These are phyloP conservation scores for Trichophyton benhamiae DNA, from an alignment of 2,329 filamentous ascomycete species.

Conservation along the genomic window DNA sequence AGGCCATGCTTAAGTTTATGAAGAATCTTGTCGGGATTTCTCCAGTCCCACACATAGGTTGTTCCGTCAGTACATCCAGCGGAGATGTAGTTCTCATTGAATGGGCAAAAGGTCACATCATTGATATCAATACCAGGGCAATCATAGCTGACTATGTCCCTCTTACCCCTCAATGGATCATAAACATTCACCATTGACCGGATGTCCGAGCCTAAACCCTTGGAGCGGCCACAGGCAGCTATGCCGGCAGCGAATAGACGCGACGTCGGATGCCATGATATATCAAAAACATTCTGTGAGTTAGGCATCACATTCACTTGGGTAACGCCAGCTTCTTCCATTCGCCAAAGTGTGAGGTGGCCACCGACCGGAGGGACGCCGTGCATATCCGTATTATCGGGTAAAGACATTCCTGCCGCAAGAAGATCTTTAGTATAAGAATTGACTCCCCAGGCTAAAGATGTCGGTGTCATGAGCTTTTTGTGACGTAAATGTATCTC, in stretches of 20 bases:
- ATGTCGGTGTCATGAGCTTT: slow-evolving; percentile 28
- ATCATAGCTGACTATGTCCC: slow-evolving; percentile 37
- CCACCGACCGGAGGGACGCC: not conserved
- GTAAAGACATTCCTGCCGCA: slow-evolving; percentile 44
- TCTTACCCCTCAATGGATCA: slow-evolving; percentile 27
- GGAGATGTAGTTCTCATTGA: slow-evolving; percentile 38
- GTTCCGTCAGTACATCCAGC: slow-evolving; percentile 49
- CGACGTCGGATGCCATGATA: slow-evolving; percentile 43
- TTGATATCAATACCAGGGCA: slow-evolving; percentile 51
- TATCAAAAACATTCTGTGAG: slow-evolving; percentile 47
- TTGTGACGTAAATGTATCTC: slow-evolving; percentile 14
- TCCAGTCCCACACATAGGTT: slow-evolving; percentile 50
- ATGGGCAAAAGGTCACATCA: slow-evolving; percentile 42
- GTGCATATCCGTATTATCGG: slow-evolving; percentile 19
- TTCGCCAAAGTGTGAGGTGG: slow-evolving; percentile 35
- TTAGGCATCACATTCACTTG: slow-evolving; percentile 34
- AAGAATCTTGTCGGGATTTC: slow-evolving; percentile 35
- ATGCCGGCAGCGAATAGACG: slow-evolving; percentile 41
- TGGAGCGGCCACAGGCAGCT: slow-evolving; percentile 18
- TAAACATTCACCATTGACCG: slow-evolving; percentile 44
- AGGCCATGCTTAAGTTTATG: slow-evolving; percentile 41
- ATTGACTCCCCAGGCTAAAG: slow-evolving; percentile 37
- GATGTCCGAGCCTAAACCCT: slow-evolving; percentile 25
- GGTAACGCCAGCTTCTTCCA: slow-evolving; percentile 28
- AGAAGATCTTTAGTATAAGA: slow-evolving; percentile 32